Base-by-base conservation (phyloP, 1,284 basidiomycete species). In the Irpex rosettiformis region DNA sequence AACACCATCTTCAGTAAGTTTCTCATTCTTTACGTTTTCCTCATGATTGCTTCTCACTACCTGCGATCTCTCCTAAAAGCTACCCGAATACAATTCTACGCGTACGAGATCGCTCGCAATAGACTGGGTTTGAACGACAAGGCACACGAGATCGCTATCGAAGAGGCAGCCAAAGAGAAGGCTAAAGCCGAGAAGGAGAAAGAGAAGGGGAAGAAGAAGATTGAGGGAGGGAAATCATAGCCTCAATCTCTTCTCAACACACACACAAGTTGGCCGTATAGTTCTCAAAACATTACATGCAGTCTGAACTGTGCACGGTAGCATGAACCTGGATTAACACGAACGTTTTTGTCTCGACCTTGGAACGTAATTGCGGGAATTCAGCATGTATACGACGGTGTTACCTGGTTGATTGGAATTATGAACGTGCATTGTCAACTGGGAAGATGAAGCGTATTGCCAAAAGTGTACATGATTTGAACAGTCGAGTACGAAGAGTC, bases 21-120 rank as follows among this genome's bases (percentile, higher is more conserved):
- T 18, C 52, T 54, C 11, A 22, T 49, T 27, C 45, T 45, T 2
- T 16, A 30, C 45, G 10, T 48, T 48, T 21, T 10, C 16, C 18
- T 48, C 18, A 21, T 25, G 22, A 13, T 48, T 3, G 24, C 45
- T 21, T 48, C 21, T 48, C 24, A 25, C 24, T 18, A 4, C 21
- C 21, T 47, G 10, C 45, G 10, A 27, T 29, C 45, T 47, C 5
- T 64, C n/a, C n/a, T n/a, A n/a, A n/a, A n/a, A 89, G 89, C 89
- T 22, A 90, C 86, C 22, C 83, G 88, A 65, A 89, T 91, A 81
- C 45, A 96, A 79, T 98, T 98, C 79, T 94, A 95, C 68, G 94
- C 93, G 27, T 83, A 94, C 70, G 95, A 98, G 89, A 97, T 99
- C 69, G 85, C 94, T 21, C 86, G 96, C 61, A 98, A 98, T 79